These are phyloP conservation scores for Fusarium abutilonis DNA, from an alignment of 2,329 filamentous ascomycete genomes.

Conservation along the genomic window DNA sequence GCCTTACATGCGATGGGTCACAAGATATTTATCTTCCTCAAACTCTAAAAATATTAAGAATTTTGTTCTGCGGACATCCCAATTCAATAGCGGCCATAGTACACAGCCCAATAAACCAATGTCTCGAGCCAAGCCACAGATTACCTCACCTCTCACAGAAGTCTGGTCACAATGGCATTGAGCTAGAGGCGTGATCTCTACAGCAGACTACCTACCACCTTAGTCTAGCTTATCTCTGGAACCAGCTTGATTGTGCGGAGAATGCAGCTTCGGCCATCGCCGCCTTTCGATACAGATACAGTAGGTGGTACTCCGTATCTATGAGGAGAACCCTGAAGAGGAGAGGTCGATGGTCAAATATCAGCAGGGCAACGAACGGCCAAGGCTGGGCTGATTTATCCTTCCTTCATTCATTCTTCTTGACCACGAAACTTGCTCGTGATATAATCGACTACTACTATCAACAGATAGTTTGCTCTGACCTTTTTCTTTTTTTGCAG, in stretches of 20 bases:
- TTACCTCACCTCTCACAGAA: conserved; percentile 10
- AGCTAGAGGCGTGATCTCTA: conserved; percentile 41
- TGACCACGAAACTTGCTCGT: background rate
- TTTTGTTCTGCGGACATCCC: background rate
- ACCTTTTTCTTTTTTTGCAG: conserved; percentile 16
- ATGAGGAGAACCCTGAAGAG: conserved; percentile 37
- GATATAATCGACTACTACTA: conserved; percentile 1
- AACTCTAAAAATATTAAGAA: too few species aligned
- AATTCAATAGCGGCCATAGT: background rate
- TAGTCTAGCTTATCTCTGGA: conserved; percentile 44
- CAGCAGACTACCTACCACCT: conserved; percentile 18
- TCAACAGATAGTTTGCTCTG: background rate
- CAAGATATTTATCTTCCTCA: too few species aligned
- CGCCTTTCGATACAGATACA: conserved; percentile 31
- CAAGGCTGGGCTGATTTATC: conserved; percentile 18
- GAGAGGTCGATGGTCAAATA: conserved; percentile 35
- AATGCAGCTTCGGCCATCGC: conserved; percentile 27
- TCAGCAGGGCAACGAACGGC: conserved; percentile 13
- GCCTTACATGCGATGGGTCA: background rate
- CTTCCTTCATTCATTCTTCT: conserved; percentile 16
- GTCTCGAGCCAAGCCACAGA: conserved; percentile 37
- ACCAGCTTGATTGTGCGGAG: conserved; percentile 40
- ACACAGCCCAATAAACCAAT: background rate
- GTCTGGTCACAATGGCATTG: conserved; percentile 21
- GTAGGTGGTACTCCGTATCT: conserved; percentile 8